These are phyloP conservation scores for Grammothele lineata DNA, from an alignment of 768 basidiomycete genomes.

Conservation along the genomic window DNA sequence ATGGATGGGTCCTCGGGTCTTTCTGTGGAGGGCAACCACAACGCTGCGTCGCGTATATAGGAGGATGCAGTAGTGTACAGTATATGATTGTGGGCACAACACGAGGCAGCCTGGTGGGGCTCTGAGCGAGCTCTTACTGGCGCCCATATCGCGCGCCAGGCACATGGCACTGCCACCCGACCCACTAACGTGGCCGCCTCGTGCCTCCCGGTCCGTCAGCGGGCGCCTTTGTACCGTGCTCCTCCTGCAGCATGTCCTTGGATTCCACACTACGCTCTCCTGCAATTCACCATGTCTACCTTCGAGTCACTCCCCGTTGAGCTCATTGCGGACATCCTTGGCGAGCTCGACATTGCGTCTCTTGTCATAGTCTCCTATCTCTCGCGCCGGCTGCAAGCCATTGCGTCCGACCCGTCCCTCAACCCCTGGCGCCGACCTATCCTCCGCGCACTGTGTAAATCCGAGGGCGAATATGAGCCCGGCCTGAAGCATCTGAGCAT, in stretches of 20 bases:
- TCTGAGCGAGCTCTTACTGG: too few species aligned
- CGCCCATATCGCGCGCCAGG: constrained; percentile 3
- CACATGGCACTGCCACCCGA: constrained; percentile 11
- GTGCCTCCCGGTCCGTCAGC: background rate
- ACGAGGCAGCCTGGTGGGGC: too few species aligned
- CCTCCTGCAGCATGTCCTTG: background rate
- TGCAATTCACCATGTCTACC: background rate
- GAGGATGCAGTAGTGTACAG: too few species aligned
- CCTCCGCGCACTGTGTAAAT: constrained; percentile 42
- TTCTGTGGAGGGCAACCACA: too few species aligned
- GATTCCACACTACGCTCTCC: background rate
- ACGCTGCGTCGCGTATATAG: too few species aligned
- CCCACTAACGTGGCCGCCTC: background rate
- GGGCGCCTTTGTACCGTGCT: background rate
- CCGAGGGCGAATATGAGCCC: constrained; percentile 38
- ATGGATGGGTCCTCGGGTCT: too few species aligned
- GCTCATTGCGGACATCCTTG: constrained; percentile 66
- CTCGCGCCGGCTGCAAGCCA: constrained; percentile 51
- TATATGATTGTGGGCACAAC: too few species aligned
- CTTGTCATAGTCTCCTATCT: constrained; percentile 57
- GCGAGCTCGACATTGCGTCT: constrained; percentile 60
- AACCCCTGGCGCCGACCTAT: constrained; percentile 80
- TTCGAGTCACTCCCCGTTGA: constrained; percentile 68
- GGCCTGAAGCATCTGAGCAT: constrained; percentile 58
- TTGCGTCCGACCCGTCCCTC: constrained; percentile 59